Base-by-base conservation (phyloP, 306 rosid genomes). In the Abrus pulchellus region DNA sequence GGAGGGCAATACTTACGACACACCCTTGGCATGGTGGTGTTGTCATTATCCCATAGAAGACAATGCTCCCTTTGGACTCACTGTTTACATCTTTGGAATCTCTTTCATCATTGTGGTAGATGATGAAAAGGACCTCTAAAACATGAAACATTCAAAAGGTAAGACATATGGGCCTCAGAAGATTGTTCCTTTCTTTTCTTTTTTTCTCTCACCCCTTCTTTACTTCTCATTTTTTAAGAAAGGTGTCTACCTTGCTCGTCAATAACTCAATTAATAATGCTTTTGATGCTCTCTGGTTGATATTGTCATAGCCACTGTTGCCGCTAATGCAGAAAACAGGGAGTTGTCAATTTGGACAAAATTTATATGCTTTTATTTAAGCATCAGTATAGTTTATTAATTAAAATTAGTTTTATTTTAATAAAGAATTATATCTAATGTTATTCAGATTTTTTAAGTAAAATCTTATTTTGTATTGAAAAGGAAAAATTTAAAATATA, bases 61-160 rank as follows among this genome's bases (percentile, higher is more conserved):
- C 84, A 87, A 85, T 70, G 74, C 81, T 57, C 79, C 48, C 82
- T 76, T 80, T 81, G 85, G 86, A 66, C 69, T 57, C 44, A 5
- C 85, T 71, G 52, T 82, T 64, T 74, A 78, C 80, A n/a, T 80
- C 82, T 66, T 67, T 85, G 74, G 84, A 85, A 81, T 86, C 87
- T 76, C 83, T 83, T 85, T 87, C 83, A 92, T 89, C 86, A 92
- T 85, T 83, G 79, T 56, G 79, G 87, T 82, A 45, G 85, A 81
- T 75, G 74, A 85, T 84, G 82, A 83, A 82, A 85, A 81, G 52
- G 80, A 65, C 87, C 64, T 52, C 73, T 84, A 85, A 60, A 75
- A 85, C 94, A 81, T 80, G 65, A 77, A 81, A 56, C 43, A 7
- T 81, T 55, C 85, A 81, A 74, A 86, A 84, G 86, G 74, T 11